These are phyloP conservation scores for Datisca glomerata DNA, from an alignment of 306 rosid genomes.

Conservation along the genomic window DNA sequence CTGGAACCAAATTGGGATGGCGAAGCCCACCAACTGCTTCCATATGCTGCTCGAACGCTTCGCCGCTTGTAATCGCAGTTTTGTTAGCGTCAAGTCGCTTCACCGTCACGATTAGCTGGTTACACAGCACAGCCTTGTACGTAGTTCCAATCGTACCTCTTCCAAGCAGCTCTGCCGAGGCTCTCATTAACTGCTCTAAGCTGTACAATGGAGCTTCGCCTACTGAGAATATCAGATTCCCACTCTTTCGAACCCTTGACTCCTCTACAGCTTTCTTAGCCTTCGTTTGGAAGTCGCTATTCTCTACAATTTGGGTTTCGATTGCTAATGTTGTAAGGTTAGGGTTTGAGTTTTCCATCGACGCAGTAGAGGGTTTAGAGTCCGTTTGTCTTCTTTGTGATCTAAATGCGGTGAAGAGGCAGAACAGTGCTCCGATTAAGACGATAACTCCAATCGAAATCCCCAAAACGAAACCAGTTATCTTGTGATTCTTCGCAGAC, in stretches of 20 bases:
- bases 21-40: conserved; percentile 46
- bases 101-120: conserved; percentile 50
- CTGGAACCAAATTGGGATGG: conserved; percentile 75
- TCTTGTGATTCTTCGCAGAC: conserved; percentile 18
- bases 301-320: conserved; percentile 2
- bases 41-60: conserved; percentile 61
- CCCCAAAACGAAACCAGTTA: conserved; percentile 36
- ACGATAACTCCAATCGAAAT: conserved; percentile 23
- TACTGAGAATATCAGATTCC: conserved; percentile 49
- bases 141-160: conserved; percentile 78
- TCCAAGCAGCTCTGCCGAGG: conserved; percentile 85
- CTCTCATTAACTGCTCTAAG: conserved; percentile 77
- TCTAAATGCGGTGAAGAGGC: conserved; percentile 19
- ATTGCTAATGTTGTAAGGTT: background rate
- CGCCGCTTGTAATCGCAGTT: conserved; percentile 32
- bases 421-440: conserved; percentile 17
- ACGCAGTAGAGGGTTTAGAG: conserved; percentile 6
- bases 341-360: conserved; percentile 3
- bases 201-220: conserved; percentile 54
- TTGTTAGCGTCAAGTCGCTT: conserved; percentile 71
- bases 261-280: conserved; percentile 21
- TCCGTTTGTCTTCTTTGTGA: conserved; percentile 10
- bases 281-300: conserved; percentile 13
- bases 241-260: conserved; percentile 31
- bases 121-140: conserved; percentile 76